Base-by-base conservation (phyloP, 2,329 filamentous ascomycete species). In the Trichoderma endophyticum region DNA sequence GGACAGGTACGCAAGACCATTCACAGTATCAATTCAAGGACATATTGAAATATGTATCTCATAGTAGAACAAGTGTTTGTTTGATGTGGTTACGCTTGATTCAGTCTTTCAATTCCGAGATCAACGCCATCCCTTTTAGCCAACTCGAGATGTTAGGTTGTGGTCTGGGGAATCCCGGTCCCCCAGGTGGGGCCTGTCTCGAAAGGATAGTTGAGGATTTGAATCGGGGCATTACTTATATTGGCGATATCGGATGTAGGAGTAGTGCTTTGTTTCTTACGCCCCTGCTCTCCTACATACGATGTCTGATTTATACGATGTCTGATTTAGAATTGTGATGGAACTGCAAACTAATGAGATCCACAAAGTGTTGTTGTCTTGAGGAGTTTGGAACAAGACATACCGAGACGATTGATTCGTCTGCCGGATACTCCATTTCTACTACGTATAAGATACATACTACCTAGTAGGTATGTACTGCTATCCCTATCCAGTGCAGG, bases 151-250 rank as follows among this genome's bases (percentile, higher is more conserved):
- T 2, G 14, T 18, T 18, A 9, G 7, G 15, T 7, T 48, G 39
- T n/a, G 32, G 28, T 68, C n/a, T 69, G 66, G 66, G 66, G 66
- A 69, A 69, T 48, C 66, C 36, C 18, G 11, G 66, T 26, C 26
- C 26, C 36, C 34, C 2, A 36, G n/a, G 56, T 39, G 56, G 66
- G 18, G 57, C 18, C 51, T 34, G 9, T 61, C 36, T 61, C 26
- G 26, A 61, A 36, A 30, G 24, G 32, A 1, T n/a, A 6, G 2
- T 24, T 51, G 48, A 21, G n/a, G 48, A 24, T 24, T 51, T 14
- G n/a, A 51, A 51, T 21, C n/a, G 48, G 2, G n/a, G 15, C 7
- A 39, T 39, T 4, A 51, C 15, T 48, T 3, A 8, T 39, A 30
- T 57, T 57, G 14, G 32, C 48, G 48, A 54, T 54, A 24, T 24